A percentile compares a stretch with the other conserved stretches of the same genome.
phyloP scores from a whole-genome alignment of 306 rosid genomes.

The Boehmeria nivea region DNA sequence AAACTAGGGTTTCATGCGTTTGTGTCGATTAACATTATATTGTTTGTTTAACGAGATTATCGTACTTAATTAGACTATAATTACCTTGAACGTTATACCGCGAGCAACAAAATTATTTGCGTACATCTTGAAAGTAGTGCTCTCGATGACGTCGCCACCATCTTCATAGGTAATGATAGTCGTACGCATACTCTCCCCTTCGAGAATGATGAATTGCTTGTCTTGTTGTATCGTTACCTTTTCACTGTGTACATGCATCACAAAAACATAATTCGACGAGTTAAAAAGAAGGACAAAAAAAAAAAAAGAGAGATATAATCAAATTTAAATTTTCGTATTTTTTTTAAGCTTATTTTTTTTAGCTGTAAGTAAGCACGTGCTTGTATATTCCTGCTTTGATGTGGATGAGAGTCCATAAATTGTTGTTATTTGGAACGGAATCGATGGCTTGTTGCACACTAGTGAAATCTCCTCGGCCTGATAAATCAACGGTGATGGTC shows the following conservation, averaged over 20 bases:
- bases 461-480: constrained; percentile 7
- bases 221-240: constrained; percentile 16
- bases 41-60: neutral
- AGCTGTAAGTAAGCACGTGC: neutral
- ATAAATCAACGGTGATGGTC: constrained; percentile 22
- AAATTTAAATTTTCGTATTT: too few species aligned
- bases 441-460: constrained; percentile 38
- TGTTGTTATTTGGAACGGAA: constrained; percentile 16
- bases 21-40: too few species aligned
- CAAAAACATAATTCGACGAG: too few species aligned
- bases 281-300: too few species aligned
- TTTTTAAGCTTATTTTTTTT: too few species aligned
- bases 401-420: constrained; percentile 26
- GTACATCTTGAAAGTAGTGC: constrained; percentile 2
- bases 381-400: constrained; percentile 21
- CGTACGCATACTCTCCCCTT: constrained; percentile 18
- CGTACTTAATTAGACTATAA: too few species aligned
- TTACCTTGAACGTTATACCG: constrained; percentile 7
- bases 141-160: neutral
- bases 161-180: neutral
- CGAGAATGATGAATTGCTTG: constrained; percentile 25
- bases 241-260: constrained; percentile 21
- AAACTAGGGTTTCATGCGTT: too few species aligned
- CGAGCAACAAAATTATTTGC: constrained; percentile 21
- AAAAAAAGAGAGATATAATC: too few species aligned